Evolutionary conservation across 2,329 filamentous ascomycete genomes (phyloP), one percentile per base, ranked within the genome.

Genomic region (Diaporthe capsici): DNA sequence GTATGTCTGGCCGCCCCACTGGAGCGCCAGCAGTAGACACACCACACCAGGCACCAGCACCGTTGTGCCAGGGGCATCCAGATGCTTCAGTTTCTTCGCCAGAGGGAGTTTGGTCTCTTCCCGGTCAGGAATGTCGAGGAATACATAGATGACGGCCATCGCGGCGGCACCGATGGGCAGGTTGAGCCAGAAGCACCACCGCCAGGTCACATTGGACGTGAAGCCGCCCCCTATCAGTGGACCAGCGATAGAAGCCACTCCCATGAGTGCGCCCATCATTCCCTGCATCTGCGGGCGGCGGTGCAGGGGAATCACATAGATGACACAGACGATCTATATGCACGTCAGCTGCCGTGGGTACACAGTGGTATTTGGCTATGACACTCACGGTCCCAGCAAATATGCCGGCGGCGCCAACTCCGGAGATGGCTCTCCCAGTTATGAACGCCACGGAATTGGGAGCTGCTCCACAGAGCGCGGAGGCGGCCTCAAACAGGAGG

Each of bases 381-480:
- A 28, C 2, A 28, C 28, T 28, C 28, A 28, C 28, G 28, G 28
- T 28, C n/a, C 80, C 80, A 8, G 80, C 77, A 47, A 81, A 80
- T 70, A 82, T 81, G 71, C 80, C 79, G 13, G 78, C 76, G 25
- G 74, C 63, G 6, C 80, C 80, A n/a, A 80, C 39, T 53, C 80
- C 80, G 57, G 78, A 77, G 6, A 81, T 60, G 20, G 79, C 80
- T 53, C 80, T 79, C 22, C 80, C 80, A 34, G 80, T 73, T 42
- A 82, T 82, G 42, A 82, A 78, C 9, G 79, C 79, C 2, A 76
- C 77, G 17, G 80, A 80, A 34, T 70, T 80, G 12, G 80, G 80
- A 28, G 80, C 80, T 0, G 78, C 76, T 15, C 79, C 80, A 44
- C 80, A 82, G 44, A 82, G 71, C 25, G 80, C 72, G 13, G 79